Evolutionary conservation across 768 basidiomycete species (phyloP).

Genomic region (Suillus weaverae): DNA sequence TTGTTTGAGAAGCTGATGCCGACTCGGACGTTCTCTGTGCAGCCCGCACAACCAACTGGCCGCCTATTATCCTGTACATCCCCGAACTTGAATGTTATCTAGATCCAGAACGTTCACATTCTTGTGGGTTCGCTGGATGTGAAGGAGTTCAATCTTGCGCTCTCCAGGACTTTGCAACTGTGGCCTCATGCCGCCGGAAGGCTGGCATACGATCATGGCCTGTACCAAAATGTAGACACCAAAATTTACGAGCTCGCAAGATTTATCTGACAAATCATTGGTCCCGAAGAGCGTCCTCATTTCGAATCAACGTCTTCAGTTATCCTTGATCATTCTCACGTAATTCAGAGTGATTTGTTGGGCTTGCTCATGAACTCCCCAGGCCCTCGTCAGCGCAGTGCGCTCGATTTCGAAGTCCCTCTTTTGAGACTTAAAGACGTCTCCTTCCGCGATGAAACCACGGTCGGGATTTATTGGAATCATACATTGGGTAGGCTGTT

Average conservation of each 20-base stretch:
- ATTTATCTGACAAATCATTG: slow-evolving; percentile 24
- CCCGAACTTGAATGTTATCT: slow-evolving; percentile 4
- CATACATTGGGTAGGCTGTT: slow-evolving; percentile 30
- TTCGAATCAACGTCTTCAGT: slow-evolving; percentile 12
- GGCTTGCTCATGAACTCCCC: slow-evolving; percentile 15
- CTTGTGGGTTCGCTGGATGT: slow-evolving; percentile 15
- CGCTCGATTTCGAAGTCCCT: slow-evolving; percentile 18
- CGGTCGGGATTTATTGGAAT: slow-evolving; percentile 35
- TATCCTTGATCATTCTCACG: slow-evolving; percentile 22
- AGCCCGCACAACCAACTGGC: slow-evolving; percentile 19
- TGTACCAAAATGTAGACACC: neutral
- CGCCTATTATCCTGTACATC: no score
- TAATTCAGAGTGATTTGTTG: slow-evolving; percentile 20
- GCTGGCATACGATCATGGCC: slow-evolving; percentile 13
- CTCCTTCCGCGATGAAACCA: slow-evolving; percentile 24
- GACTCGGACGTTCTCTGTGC: slow-evolving; percentile 13
- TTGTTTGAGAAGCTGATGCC: neutral
- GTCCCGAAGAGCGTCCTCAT: slow-evolving; percentile 9
- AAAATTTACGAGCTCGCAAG: slow-evolving; percentile 11
- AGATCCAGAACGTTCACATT: slow-evolving; percentile 21
- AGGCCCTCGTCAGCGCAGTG: slow-evolving; percentile 6
- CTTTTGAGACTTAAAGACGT: slow-evolving; percentile 31
- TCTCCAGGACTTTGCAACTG: slow-evolving; percentile 23
- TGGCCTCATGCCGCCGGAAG: slow-evolving; percentile 27
- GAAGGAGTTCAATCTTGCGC: slow-evolving; percentile 20